phyloP scores from a whole-genome alignment of 2,329 filamentous ascomycete genomes.

The Sporothrix sp. region DNA sequence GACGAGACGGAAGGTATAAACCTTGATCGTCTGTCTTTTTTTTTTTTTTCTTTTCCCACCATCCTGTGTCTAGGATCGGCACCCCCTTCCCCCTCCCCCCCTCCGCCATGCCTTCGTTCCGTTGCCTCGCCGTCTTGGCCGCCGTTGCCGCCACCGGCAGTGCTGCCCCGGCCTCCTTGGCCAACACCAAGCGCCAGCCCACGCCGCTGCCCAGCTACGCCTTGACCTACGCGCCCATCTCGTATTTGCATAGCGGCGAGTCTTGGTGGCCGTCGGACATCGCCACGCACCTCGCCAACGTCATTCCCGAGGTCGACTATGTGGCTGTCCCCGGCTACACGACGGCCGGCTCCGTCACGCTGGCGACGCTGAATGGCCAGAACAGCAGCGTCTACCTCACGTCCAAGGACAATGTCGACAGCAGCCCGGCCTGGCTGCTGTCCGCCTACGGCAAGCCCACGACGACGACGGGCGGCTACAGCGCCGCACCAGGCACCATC shows the following conservation, averaged over 20 bases:
- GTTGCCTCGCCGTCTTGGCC: not conserved
- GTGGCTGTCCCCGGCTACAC: conserved; percentile 5
- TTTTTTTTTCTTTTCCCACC: not conserved
- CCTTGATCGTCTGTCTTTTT: no score
- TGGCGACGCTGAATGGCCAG: conserved; percentile 14
- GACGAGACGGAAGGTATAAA: no score
- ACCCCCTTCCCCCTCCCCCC: not conserved
- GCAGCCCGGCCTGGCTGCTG: conserved; percentile 15
- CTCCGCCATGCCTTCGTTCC: conserved; percentile 7
- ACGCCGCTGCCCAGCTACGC: conserved; percentile 17
- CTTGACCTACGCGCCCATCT: conserved; percentile 16
- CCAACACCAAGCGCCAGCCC: conserved; percentile 8
- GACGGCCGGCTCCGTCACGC: conserved; percentile 14
- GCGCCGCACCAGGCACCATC: conserved; percentile 18
- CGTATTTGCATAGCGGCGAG: conserved; percentile 18
- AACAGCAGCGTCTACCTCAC: conserved; percentile 16
- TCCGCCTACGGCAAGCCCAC: conserved; percentile 17
- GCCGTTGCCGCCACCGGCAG: not conserved
- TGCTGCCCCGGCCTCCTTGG: not conserved
- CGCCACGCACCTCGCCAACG: conserved; percentile 17
- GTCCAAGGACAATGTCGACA: conserved; percentile 13
- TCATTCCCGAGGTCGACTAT: conserved; percentile 16
- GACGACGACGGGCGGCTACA: conserved; percentile 10
- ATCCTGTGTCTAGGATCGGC: not conserved
- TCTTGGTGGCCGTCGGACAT: conserved; percentile 18